Evolutionary conservation across 371 early-diverging fungal species (phyloP), one percentile per base, ranked within the genome.

Genomic region (Mucor plumbeus): DNA sequence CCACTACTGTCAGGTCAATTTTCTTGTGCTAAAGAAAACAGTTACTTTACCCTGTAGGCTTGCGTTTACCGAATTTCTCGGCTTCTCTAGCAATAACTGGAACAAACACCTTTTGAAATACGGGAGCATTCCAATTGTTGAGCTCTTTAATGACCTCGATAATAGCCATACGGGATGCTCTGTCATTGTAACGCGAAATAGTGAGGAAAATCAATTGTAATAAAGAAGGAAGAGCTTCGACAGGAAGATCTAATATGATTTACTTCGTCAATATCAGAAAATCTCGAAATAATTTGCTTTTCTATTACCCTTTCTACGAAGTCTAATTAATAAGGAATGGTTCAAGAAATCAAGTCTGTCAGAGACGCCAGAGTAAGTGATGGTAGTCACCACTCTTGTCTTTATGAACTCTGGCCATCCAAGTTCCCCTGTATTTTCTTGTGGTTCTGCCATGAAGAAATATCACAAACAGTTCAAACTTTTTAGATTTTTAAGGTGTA

Each of bases 161-260:
- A 47, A 88, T 80, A 4, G 85, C 75, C 39, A 74, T 69, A 61
- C 90, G 88, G 15, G 88, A 90, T 36, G 78, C 71, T 61, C 87
- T 82, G 67, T 90, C 90, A 53, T 77, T 82, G 67, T 90, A 90
- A 53, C 90, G 88, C 31, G 88, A 73, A 71, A 87, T 85, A 47
- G 88, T 85, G 53, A 88, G 70, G 61, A 86, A 78, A 33, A 88
- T 61, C 56, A 87, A 68, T 54, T 82, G 84, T 50, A 90, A 72
- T 47, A 90, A 64, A 11, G 80, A 70, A 54, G 85, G 85, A 61
- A 90, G 74, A 36, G 75, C 65, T 73, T 88, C 85, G 10, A 80
- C 77, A 31, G 88, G 85, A 56, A 88, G 68, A 76, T 86, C 90
- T 90, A 72, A 21, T 63, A 1, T 13, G 26, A 21, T 26, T 5